These are phyloP conservation scores for Kodamaea lidongshanica DNA, from an alignment of 805 yeast genomes.

Conservation along the genomic window DNA sequence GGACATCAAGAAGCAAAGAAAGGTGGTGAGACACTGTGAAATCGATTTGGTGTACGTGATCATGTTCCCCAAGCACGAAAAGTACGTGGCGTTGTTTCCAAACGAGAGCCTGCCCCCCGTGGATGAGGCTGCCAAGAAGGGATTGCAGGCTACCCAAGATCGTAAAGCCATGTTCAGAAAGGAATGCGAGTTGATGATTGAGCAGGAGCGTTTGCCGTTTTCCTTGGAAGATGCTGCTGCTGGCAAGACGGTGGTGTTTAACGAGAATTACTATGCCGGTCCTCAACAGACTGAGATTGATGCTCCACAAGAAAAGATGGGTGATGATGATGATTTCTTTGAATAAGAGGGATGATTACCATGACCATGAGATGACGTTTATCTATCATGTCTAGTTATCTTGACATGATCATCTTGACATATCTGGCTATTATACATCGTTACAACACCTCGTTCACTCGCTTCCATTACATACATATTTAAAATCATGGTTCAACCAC, in stretches of 20 bases:
- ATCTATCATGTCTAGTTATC: too few species aligned
- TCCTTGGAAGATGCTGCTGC: conserved; percentile 40
- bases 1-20: conserved; percentile 40
- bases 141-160: conserved; percentile 36
- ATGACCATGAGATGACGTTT: too few species aligned
- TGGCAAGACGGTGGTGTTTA: conserved; percentile 27
- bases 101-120: conserved; percentile 18
- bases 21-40: conserved; percentile 49
- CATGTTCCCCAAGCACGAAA: conserved; percentile 71
- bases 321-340: conserved; percentile 23
- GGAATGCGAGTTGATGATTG: conserved; percentile 46
- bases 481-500: too few species aligned
- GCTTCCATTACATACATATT: too few species aligned
- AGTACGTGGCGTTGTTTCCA: conserved; percentile 76
- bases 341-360: too few species aligned
- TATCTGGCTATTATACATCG: too few species aligned
- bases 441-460: too few species aligned
- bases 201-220: conserved; percentile 50
- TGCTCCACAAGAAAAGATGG: conserved; percentile 35
- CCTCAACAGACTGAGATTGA: conserved; percentile 28
- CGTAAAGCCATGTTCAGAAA: conserved; percentile 41
- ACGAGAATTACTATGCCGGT: conserved; percentile 15
- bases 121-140: conserved; percentile 34
- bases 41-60: conserved; percentile 70
- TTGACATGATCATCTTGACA: too few species aligned